Base-by-base conservation (phyloP, 257 asterid species). In the Nicotiana tomentosiformis region DNA sequence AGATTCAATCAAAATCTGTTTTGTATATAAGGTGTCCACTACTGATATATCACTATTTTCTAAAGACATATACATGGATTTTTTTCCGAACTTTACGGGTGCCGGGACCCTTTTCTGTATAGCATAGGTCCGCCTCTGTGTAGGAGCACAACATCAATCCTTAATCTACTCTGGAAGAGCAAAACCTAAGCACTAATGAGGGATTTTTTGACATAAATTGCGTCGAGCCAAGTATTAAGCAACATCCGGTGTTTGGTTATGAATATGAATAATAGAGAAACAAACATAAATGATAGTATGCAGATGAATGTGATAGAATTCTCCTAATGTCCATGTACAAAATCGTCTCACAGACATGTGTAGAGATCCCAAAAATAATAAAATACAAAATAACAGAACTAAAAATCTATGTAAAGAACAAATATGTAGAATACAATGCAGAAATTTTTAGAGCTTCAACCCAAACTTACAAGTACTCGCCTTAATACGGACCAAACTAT, bases 381-480 rank as follows among this genome's bases (percentile, higher is more conserved):
- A 80, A 69, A 39, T 56, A 33, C 35, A 72, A 49, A 67, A 78
- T 1, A 58, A 67, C 32, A 43, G 53, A 51, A 66, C 66, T 77
- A 43, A 10, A 77, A 23, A 16, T 26, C 37, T 4, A 26, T 61
- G 11, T 57, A 74, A 49, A 18, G 6, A 51, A 51, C 60, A 72
- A 14, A 23, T 10, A 51, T 76, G 39, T 26, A 12, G 64, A 76
- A 76, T 51, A 76, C 46, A 76, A 76, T 8, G 80, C 80, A 29
- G 32, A 77, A 61, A 55, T 23, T 5, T 46, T 87, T 91, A 93
- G 83, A 91, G 94, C 87, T 92, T 92, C 79, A 89, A 72, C 37
- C 94, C 91, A 77, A 91, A 93, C 85, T 80, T 92, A 83, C 97
- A 95, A 83, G 92, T 90, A 77, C 97, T 92, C 81, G 96, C 86